Conservation (phyloP, 2,329 filamentous ascomycete species). For the Fusarium coicis region DNA sequence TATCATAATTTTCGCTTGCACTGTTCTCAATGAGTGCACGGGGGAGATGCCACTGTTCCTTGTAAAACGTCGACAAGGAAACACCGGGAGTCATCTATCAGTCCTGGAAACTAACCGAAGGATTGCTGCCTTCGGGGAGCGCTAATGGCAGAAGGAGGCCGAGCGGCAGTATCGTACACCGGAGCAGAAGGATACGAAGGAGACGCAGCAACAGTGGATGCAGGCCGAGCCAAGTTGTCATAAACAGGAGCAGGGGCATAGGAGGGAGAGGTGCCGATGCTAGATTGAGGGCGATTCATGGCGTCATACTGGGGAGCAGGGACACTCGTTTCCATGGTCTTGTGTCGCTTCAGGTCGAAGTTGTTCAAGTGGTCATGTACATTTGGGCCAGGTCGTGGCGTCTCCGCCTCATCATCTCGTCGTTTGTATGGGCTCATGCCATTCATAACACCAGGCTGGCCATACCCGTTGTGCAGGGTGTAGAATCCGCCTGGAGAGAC, state of each 20-base stretch:
- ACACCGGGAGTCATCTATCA: background rate
- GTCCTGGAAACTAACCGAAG: background rate
- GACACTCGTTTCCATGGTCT: conserved; percentile 74
- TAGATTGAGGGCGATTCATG: conserved; percentile 60
- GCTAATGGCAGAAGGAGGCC: conserved; percentile 58
- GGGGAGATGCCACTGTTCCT: conserved; percentile 8
- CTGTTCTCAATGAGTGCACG: background rate
- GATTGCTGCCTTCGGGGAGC: conserved; percentile 54
- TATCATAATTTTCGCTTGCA: conserved; percentile 18
- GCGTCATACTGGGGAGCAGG: conserved; percentile 62
- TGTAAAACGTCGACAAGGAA: background rate
- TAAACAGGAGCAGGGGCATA: conserved; percentile 21
- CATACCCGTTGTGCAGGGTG: conserved; percentile 16
- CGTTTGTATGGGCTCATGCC: conserved; percentile 61
- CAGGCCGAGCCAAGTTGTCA: conserved; percentile 19
- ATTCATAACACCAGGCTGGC: conserved; percentile 64
- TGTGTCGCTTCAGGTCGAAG: conserved; percentile 79
- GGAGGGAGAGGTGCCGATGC: conserved; percentile 53
- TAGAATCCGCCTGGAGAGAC: conserved; percentile 20
- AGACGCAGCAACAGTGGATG: conserved; percentile 25
- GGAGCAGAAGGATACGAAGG: conserved; percentile 51
- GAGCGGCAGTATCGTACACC: conserved; percentile 61
- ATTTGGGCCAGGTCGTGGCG: conserved; percentile 70
- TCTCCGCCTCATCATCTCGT: conserved; percentile 68
- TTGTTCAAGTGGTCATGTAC: conserved; percentile 53